These are phyloP conservation scores for Pythium folliculosum DNA, from an alignment of 352 stramenopile genomes.

Conservation along the genomic window DNA sequence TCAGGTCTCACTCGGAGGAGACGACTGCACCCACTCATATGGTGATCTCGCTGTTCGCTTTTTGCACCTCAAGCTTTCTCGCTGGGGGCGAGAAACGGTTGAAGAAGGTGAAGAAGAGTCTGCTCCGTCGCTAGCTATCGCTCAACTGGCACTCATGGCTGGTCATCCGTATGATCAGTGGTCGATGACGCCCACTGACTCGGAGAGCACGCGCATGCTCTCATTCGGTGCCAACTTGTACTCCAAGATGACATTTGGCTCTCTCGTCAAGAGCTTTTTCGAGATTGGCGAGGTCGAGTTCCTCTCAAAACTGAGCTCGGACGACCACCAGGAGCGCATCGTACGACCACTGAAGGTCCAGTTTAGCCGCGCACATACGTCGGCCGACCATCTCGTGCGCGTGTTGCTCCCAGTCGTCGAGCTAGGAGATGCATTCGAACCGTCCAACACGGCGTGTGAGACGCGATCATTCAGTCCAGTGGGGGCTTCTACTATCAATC, in stretches of 20 bases:
- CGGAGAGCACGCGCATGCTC: slow-evolving; percentile 67
- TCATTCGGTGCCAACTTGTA: slow-evolving; percentile 82
- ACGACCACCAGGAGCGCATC: slow-evolving; percentile 51
- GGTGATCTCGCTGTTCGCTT: slow-evolving; percentile 76
- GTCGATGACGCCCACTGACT: slow-evolving; percentile 65
- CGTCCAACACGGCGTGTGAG: slow-evolving; percentile 83
- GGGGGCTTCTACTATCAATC: slow-evolving; percentile 47
- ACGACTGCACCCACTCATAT: slow-evolving; percentile 78
- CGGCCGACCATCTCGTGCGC: slow-evolving; percentile 34
- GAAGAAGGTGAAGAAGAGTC: slow-evolving; percentile 84
- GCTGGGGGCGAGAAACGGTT: slow-evolving; percentile 82
- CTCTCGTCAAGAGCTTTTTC: slow-evolving; percentile 85
- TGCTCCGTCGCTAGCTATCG: slow-evolving; percentile 70
- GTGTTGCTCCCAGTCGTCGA: slow-evolving; percentile 14
- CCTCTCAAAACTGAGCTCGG: slow-evolving; percentile 52
- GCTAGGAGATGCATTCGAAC: slow-evolving; percentile 43
- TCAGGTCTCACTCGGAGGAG: slow-evolving; percentile 58
- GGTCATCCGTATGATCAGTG: slow-evolving; percentile 54
- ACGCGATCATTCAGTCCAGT: slow-evolving; percentile 38
- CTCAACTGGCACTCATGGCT: slow-evolving; percentile 74
- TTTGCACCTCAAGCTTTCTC: slow-evolving; percentile 81
- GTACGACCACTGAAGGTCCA: slow-evolving; percentile 65
- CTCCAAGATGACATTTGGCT: slow-evolving; percentile 75
- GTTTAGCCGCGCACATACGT: slow-evolving; percentile 60
- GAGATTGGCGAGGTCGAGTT: slow-evolving; percentile 75